phyloP scores from a whole-genome alignment of 768 basidiomycete genomes.

The Scleroderma citrinum region DNA sequence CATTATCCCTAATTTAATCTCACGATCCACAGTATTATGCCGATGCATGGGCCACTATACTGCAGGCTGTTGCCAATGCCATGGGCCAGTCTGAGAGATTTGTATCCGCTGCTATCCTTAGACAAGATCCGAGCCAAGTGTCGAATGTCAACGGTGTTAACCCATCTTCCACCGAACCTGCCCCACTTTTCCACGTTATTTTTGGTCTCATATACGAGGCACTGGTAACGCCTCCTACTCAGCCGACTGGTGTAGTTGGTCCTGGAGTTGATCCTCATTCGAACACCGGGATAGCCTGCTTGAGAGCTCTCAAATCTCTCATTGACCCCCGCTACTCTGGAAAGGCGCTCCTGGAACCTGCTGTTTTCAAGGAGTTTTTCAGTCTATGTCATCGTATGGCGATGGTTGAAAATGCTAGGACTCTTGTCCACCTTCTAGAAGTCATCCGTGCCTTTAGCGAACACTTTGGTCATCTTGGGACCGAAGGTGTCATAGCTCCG shows the following conservation, averaged over 20 bases:
- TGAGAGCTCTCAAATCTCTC: constrained; percentile 76
- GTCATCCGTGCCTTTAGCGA: constrained; percentile 55
- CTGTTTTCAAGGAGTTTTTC: constrained; percentile 86
- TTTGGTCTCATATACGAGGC: constrained; percentile 96
- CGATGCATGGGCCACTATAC: constrained; percentile 72
- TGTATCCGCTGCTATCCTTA: constrained; percentile 79
- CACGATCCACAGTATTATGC: constrained; percentile 67
- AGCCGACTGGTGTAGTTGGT: constrained; percentile 41
- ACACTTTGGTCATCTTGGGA: constrained; percentile 26
- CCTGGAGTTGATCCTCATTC: constrained; percentile 35
- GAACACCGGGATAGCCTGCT: constrained; percentile 50
- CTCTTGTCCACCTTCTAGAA: constrained; percentile 70
- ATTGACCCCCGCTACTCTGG: constrained; percentile 79
- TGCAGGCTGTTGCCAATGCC: constrained; percentile 78
- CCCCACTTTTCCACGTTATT: constrained; percentile 78
- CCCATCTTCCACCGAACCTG: constrained; percentile 49
- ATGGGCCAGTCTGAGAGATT: constrained; percentile 67
- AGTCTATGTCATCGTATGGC: constrained; percentile 86
- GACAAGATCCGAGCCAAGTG: constrained; percentile 31
- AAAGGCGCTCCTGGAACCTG: constrained; percentile 69
- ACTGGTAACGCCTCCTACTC: constrained; percentile 58
- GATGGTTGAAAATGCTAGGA: constrained; percentile 71
- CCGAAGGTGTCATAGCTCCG: constrained; percentile 18
- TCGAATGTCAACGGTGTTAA: constrained; percentile 17
- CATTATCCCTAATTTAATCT: constrained; percentile 1